A percentile compares a stretch with the other conserved stretches of the same genome.
Conservation (phyloP, 495 filamentous ascomycete species). For the Trichoderma asperelloides region DNA sequence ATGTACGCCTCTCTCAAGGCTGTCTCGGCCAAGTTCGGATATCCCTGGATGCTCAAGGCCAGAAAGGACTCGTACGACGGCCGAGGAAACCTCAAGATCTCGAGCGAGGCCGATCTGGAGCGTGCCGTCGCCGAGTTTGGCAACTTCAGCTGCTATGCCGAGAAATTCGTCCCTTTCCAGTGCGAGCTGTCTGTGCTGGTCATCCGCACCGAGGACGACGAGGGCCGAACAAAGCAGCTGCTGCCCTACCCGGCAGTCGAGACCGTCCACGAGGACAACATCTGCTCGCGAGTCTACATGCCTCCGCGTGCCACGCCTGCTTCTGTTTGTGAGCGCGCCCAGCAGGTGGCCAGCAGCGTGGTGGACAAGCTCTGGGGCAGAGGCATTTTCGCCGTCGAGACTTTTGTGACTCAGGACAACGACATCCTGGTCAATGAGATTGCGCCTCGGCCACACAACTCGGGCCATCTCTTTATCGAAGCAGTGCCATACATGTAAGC, state of each 20-base stretch:
- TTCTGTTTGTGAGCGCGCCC: conserved; percentile 52
- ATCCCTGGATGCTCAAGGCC: conserved; percentile 91
- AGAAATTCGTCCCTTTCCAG: conserved; percentile 81
- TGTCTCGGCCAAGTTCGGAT: conserved; percentile 59
- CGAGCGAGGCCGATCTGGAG: conserved; percentile 55
- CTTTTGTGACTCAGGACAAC: conserved; percentile 81
- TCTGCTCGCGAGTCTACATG: conserved; percentile 88
- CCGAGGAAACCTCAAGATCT: conserved; percentile 77
- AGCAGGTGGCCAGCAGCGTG: conserved; percentile 69
- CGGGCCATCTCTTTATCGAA: conserved; percentile 95
- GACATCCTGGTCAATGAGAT: conserved; percentile 18
- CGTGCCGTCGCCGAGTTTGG: conserved; percentile 60
- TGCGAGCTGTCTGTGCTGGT: conserved; percentile 93
- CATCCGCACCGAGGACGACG: conserved; percentile 73
- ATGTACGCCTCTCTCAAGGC: conserved; percentile 50
- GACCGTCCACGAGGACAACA: conserved; percentile 88
- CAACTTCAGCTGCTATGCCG: conserved; percentile 70
- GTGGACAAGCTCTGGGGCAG: conserved; percentile 75
- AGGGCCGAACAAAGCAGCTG: conserved; percentile 36
- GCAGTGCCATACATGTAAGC: conserved; percentile 55
- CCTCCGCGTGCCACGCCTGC: conserved; percentile 67
- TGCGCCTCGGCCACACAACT: conserved; percentile 55
- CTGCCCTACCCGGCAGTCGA: conserved; percentile 85
- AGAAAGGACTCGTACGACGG: conserved; percentile 93
- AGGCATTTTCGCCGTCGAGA: conserved; percentile 92